Conservation (phyloP, 2,329 filamentous ascomycete genomes). For the Leptographium lundbergii region DNA sequence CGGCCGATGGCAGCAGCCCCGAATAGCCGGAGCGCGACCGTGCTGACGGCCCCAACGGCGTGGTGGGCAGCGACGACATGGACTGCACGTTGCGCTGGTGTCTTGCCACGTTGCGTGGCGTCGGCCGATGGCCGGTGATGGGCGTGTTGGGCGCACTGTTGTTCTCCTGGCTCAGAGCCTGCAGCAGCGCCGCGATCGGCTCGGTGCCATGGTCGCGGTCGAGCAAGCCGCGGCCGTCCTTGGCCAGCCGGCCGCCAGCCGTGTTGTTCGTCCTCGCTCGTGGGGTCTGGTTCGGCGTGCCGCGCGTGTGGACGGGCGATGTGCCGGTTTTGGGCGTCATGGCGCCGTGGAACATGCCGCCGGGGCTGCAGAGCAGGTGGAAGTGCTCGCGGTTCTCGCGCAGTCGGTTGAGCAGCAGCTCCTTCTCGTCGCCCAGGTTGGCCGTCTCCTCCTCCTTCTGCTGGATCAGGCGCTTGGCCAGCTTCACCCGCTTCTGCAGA, state of each 20-base stretch:
- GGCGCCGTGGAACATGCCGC: constrained; percentile 51
- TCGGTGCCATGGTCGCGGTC: constrained; percentile 43
- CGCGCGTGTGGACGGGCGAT: constrained; percentile 32
- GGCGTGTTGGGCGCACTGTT: constrained; percentile 65
- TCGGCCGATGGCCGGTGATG: constrained; percentile 30
- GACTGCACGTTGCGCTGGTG: constrained; percentile 71
- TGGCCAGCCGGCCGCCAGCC: constrained; percentile 22
- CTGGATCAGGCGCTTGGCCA: constrained; percentile 67
- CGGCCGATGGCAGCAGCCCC: constrained; percentile 47
- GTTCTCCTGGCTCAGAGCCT: constrained; percentile 70
- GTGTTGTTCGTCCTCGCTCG: constrained; percentile 27
- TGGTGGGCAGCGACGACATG: constrained; percentile 71
- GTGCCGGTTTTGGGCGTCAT: constrained; percentile 40
- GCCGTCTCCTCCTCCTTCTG: constrained; percentile 64
- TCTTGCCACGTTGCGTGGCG: constrained; percentile 37
- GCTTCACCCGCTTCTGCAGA: constrained; percentile 51
- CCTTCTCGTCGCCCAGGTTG: constrained; percentile 60
- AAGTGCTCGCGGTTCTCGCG: constrained; percentile 83
- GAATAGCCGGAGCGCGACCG: constrained; percentile 35
- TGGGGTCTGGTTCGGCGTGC: constrained; percentile 39
- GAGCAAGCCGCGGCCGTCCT: constrained; percentile 14
- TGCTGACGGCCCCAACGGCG: constrained; percentile 52
- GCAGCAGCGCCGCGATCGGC: constrained; percentile 66
- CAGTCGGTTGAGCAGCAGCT: constrained; percentile 69
- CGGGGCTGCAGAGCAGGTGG: constrained; percentile 63